Evolutionary conservation across 1,284 basidiomycete species (phyloP), one percentile per base, ranked within the genome.

Genomic region (Pseudozyma tsukubaensis): DNA sequence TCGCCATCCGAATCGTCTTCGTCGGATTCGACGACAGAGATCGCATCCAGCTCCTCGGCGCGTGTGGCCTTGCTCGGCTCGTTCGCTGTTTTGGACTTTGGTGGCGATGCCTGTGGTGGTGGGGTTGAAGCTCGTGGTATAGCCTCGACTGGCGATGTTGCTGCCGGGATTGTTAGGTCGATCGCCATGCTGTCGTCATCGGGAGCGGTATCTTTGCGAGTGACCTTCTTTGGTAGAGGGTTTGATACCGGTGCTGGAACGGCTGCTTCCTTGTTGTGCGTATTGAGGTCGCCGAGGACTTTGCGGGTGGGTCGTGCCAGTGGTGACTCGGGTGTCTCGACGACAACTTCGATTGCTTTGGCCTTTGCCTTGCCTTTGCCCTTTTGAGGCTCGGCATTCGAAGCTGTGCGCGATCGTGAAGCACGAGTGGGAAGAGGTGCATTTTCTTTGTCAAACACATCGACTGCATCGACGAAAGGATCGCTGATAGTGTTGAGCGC

Each of bases 361-460:
- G 29, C 51, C 34, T 65, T 65, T 4, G 58, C 51, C 39, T 74
- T 74, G 34, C 35, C 61, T 29, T 56, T 59, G 50, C 45, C 62
- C 37, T 70, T 70, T 29, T 63, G 52, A 1, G 67, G 67, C 39
- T 70, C 67, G 5, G 36, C 4, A 13, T 37, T 48, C 12, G 61
- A 64, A 53, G 50, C 43, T 16, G 57, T 50, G 49, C 61, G 67
- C 32, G 57, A 56, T 34, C 66, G 53, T 19, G 61, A 65, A 13
- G 66, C 14, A 14, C 62, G 58, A 14, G 55, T 34, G 6, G 66
- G 59, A 6, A 61, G 35, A 16, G 72, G 67, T 3, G 50, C 62
- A 34, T 75, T 75, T 44, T 75, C 72, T 53, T 75, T 75, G 47
- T 72, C 68, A 29, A 71, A 59, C 3, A 62, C 52, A 36, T 75